Percentiles rank a stretch among this genome's conserved stretches.
Conservation (phyloP, 495 filamentous ascomycete species). For the Cudoniella acicularis region DNA sequence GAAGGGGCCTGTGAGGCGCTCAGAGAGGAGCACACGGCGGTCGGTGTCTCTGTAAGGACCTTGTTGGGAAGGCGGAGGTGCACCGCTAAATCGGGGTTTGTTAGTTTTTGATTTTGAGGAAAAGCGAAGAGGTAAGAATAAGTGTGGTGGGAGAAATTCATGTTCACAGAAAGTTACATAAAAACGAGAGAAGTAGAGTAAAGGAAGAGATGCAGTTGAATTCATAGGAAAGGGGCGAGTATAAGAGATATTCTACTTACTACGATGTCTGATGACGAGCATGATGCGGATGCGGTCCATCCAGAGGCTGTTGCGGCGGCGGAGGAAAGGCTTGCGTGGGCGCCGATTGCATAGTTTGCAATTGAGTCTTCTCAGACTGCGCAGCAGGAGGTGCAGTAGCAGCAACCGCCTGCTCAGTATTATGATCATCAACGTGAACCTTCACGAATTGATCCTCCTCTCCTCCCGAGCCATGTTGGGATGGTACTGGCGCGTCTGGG, state of each 20-base stretch:
- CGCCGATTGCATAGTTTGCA: neutral
- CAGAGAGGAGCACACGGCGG: constrained; percentile 3
- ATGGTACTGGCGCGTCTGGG: neutral
- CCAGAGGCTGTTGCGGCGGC: neutral
- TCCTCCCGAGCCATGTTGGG: neutral
- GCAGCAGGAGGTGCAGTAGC: neutral
- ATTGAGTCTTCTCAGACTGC: neutral
- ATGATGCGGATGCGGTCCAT: neutral
- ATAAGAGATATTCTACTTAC: too few species aligned
- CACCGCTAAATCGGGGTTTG: neutral
- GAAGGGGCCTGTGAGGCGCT: constrained; percentile 16
- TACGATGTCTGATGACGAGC: neutral
- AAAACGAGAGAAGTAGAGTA: too few species aligned
- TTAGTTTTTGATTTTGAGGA: too few species aligned
- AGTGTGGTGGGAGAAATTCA: too few species aligned
- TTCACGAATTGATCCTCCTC: constrained; percentile 7
- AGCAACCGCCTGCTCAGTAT: constrained; percentile 2
- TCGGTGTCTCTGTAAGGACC: neutral
- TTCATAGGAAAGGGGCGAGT: too few species aligned
- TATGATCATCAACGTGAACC: constrained; percentile 4
- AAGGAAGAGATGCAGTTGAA: too few species aligned
- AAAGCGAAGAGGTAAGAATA: too few species aligned
- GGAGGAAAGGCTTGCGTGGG: constrained; percentile 1
- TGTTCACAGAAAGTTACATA: too few species aligned
- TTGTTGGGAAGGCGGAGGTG: neutral